phyloP scores from a whole-genome alignment of 2,329 filamentous ascomycete species.

The Microsporum ferrugineum region DNA sequence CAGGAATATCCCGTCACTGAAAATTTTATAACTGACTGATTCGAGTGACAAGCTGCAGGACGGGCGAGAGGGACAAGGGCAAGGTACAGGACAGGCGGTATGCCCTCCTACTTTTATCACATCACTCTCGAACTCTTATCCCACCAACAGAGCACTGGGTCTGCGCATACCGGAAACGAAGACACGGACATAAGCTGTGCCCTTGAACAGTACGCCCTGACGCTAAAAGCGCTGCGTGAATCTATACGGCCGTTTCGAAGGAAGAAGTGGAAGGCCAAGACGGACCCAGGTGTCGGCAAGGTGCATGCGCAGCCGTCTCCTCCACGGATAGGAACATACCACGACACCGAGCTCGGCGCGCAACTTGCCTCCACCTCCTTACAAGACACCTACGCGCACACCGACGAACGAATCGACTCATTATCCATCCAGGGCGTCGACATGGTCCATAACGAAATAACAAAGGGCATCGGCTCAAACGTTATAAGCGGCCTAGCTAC shows the following conservation, averaged over 20 bases:
- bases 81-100: constrained; percentile 27
- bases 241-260: constrained; percentile 12
- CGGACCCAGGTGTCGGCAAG: background rate
- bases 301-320: background rate
- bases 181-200: too few relatives aligned
- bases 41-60: too few relatives aligned
- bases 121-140: constrained; percentile 49
- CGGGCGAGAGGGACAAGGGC: too few relatives aligned
- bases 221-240: constrained; percentile 10
- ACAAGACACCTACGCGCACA: background rate
- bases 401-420: constrained; percentile 72
- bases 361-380: background rate
- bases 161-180: background rate
- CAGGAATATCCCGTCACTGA: too few relatives aligned
- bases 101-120: constrained; percentile 55
- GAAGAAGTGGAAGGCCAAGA: constrained; percentile 4
- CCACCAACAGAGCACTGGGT: constrained; percentile 10
- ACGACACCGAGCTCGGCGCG: background rate
- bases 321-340: background rate
- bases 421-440: constrained; percentile 73
- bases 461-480: constrained; percentile 41
- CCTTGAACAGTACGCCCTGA: background rate
- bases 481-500: constrained; percentile 58
- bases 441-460: constrained; percentile 44
- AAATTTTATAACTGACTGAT: too few relatives aligned